phyloP scores from a whole-genome alignment of 257 asterid species.

The Solanum pennellii region DNA sequence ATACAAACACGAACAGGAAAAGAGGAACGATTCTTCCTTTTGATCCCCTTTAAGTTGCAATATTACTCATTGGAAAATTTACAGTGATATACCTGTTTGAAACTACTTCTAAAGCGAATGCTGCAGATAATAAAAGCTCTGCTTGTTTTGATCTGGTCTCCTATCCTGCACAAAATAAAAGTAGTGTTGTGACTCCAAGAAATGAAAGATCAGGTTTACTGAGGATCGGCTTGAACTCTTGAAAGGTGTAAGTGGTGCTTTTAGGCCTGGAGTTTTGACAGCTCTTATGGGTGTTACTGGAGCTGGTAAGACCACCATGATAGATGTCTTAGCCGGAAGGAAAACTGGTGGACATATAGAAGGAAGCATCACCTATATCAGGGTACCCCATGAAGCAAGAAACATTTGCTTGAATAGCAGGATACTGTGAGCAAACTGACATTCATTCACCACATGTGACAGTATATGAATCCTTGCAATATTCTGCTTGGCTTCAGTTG shows the following conservation, averaged over 20 bases:
- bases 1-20: neutral
- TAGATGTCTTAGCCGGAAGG: constrained; percentile 50
- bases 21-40: constrained; percentile 48
- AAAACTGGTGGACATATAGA: constrained; percentile 49
- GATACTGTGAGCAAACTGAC: constrained; percentile 46
- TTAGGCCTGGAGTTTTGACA: constrained; percentile 46
- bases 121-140: neutral
- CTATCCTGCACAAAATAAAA: neutral
- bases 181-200: constrained; percentile 6
- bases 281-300: constrained; percentile 62
- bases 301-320: constrained; percentile 49
- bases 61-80: neutral
- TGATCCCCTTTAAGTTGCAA: constrained; percentile 19
- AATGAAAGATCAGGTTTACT: constrained; percentile 33
- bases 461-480: constrained; percentile 32
- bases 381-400: constrained; percentile 48
- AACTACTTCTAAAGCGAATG: neutral
- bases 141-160: neutral
- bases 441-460: constrained; percentile 52
- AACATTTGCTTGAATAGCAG: constrained; percentile 44
- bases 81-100: neutral
- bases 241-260: constrained; percentile 36
- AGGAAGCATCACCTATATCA: constrained; percentile 34
- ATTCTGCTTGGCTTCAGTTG: constrained; percentile 42
- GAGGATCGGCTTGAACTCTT: constrained; percentile 32